A percentile compares a stretch with the other conserved stretches of the same genome.
Evolutionary conservation across 2,329 filamentous ascomycete species (phyloP).

Genomic region (Penicillium sp.): DNA sequence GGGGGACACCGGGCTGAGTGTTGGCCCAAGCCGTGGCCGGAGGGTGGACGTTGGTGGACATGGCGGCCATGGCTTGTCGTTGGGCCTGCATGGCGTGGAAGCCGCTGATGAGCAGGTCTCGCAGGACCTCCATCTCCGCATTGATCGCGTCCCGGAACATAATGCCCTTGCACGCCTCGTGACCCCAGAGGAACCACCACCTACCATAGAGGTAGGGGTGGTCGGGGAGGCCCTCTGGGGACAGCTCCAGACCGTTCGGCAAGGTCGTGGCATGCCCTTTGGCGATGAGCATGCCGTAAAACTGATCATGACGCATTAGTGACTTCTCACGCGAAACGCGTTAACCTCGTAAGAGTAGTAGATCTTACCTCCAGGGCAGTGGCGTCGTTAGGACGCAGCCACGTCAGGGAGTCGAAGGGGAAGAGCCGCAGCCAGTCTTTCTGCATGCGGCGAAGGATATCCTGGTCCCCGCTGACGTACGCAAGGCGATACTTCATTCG

Average conservation of each 20-base stretch:
- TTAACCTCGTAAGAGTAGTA: not conserved
- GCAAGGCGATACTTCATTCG: conserved; percentile 42
- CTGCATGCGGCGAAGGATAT: not conserved
- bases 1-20: not conserved
- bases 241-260: not conserved
- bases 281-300: conserved; percentile 9
- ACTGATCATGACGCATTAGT: conserved; percentile 14
- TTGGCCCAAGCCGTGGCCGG: not conserved
- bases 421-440: conserved; percentile 24
- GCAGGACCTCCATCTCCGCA: conserved; percentile 10
- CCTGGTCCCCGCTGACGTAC: not conserved
- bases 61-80: not conserved
- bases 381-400: conserved; percentile 24
- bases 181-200: conserved; percentile 11
- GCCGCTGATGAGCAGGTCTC: conserved; percentile 13
- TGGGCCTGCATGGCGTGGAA: not conserved
- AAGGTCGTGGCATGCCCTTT: not conserved
- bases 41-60: not conserved
- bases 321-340: not conserved
- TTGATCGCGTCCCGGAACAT: conserved; percentile 5
- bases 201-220: conserved; percentile 7
- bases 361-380: conserved; percentile 31
- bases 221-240: not conserved
- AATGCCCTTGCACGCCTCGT: not conserved
- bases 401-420: conserved; percentile 43